Base-by-base conservation (phyloP, 1,139 yeast genomes). In the Tardiomyces digboiensis region DNA sequence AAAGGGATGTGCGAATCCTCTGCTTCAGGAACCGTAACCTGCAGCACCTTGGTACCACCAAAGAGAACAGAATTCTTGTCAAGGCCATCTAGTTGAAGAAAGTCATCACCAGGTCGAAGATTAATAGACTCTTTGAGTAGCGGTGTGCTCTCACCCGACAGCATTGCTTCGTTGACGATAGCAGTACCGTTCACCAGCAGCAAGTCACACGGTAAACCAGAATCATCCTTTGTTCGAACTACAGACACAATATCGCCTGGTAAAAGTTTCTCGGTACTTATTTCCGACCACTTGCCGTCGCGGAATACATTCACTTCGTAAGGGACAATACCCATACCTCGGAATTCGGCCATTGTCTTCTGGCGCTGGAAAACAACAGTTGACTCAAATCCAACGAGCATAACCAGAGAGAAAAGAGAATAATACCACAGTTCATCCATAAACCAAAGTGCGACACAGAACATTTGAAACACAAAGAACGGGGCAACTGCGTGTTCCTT, bases 401-500 rank as follows among this genome's bases (percentile, higher is more conserved):
- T 89, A 64, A 93, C 82, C 52, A 91, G 72, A 23, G 95, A 85
- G 66, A 93, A 88, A 49, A 93, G 68, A 5, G 97, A 88, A 60
- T 84, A 85, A 66, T 89, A 89, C 97, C 97, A 91, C 70, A 86
- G 84, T 55, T 89, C 97, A 66, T 93, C 98, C 79, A 91, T 77
- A 59, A 87, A 76, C 97, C 97, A 93, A 51, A 93, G 73, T 14
- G 93, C 95, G 45, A 91, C 95, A 60, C 97, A 89, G 63, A 91
- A 91, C 49, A 91, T 75, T 68, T 91, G 99, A 70, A 91, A 91
- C 23, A 91, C 96, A 58, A 91, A 91, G 64, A 93, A 86, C 10
- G 99, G 99, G 12, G 98, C 97, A 40, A 93, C 94, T 6, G 97
- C 98, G 63, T 91, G 98, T 65, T 91, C 98, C 62, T 87, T 83